These are phyloP conservation scores for Rhodosporidiobolus sp. DNA, from an alignment of 768 basidiomycete species.

Conservation along the genomic window DNA sequence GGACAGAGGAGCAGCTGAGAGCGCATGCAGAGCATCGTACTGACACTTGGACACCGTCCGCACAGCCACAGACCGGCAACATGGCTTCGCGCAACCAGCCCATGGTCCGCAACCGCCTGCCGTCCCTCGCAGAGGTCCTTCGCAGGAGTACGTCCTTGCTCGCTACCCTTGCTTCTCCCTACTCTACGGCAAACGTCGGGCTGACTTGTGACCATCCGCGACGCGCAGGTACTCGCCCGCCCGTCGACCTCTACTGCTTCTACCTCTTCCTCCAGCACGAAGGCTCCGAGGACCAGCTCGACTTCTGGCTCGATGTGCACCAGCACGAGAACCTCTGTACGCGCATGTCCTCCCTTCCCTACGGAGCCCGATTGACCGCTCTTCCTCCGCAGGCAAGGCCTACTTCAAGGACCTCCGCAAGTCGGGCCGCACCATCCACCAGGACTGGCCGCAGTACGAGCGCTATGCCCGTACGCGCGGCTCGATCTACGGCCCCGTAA, in stretches of 20 bases:
- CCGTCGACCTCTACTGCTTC: constrained; percentile 80
- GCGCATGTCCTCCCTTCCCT: not conserved
- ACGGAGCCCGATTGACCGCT: not conserved
- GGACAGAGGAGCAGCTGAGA: too few relatives aligned
- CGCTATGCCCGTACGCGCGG: constrained; percentile 87
- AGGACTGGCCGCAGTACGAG: constrained; percentile 99
- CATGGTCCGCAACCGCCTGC: constrained; percentile 24
- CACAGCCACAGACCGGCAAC: not conserved
- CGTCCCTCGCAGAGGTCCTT: constrained; percentile 31
- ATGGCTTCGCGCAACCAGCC: constrained; percentile 9
- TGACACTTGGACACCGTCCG: not conserved
- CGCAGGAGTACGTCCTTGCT: constrained; percentile 27
- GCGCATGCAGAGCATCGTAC: not conserved
- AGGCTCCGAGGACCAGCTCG: constrained; percentile 90
- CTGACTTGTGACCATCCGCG: constrained; percentile 60
- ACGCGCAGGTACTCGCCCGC: constrained; percentile 54
- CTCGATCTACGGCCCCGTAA: constrained; percentile 61
- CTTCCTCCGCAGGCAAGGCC: constrained; percentile 57
- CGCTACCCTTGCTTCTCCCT: constrained; percentile 52
- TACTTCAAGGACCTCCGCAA: constrained; percentile 99
- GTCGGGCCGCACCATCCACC: constrained; percentile 84
- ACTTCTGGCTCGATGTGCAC: constrained; percentile 98
- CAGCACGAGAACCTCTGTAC: constrained; percentile 98
- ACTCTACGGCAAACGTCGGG: constrained; percentile 57
- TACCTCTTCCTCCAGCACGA: constrained; percentile 95